Evolutionary conservation across 257 asterid genomes (phyloP), one percentile per base, ranked within the genome.

Genomic region (Echites panduratus): DNA sequence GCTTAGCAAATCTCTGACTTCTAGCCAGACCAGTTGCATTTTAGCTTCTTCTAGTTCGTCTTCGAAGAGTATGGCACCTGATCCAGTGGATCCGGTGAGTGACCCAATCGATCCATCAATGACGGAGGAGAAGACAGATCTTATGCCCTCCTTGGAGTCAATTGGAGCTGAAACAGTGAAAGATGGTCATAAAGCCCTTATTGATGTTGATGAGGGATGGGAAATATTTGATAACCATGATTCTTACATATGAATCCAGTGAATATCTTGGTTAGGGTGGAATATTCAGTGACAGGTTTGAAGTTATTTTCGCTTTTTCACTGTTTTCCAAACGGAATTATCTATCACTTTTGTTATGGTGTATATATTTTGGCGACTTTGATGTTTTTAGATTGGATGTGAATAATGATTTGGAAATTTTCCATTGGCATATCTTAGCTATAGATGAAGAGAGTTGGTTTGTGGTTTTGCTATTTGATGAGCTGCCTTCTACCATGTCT

Each of bases 151-250:
- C 12, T 35, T 43, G 44, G 72, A 24, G 66, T 38, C 9, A 38
- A 24, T 68, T 69, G 84, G 57, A 73, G 80, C 69, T 20, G 77
- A 77, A 68, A 45, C 75, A 16, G 71, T 70, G 7, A 49, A 58
- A 56, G 83, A 75, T 68, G 86, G 81, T 73, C 64, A 62, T 44
- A 78, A 80, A 70, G 82, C 77, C 56, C 84, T 69, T 64, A 26
- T 66, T 24, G 89, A 85, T 12, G 96, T n/a, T n/a, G n/a, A n/a
- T n/a, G n/a, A 90, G 4, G 97, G 82, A n/a, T 92, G 94, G 96
- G 94, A 90, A 57, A 12, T 88, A 75, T 86, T 78, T 22, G 88
- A 86, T 26, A 74, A 70, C 20, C 78, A 43, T 16, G 85, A 78
- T 38, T 59, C 75, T 20, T 43, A 41, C 50, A 62, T 69, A 7